A percentile compares a stretch with the other conserved stretches of the same genome.
Conservation (phyloP, 192 early-diverging fungal genomes). For the Haplosporangium gracile region DNA sequence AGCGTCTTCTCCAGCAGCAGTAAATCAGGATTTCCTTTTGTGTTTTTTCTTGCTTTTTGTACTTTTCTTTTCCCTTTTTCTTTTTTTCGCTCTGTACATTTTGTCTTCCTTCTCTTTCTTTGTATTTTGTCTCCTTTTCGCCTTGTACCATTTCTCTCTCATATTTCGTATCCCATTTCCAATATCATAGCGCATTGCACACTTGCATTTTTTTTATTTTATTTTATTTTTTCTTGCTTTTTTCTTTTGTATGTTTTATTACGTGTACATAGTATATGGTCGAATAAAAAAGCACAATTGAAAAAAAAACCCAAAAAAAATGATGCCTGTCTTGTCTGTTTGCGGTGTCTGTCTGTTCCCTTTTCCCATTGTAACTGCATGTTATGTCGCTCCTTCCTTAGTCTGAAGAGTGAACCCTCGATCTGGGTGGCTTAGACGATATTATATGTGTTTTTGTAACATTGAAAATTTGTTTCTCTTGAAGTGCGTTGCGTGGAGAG, state of each 20-base stretch:
- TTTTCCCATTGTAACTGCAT: no score
- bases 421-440: not conserved
- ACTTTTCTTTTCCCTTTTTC: not conserved
- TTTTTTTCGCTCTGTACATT: not conserved
- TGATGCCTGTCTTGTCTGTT: not conserved
- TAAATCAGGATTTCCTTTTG: not conserved
- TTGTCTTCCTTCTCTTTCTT: not conserved
- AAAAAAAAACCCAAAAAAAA: not conserved
- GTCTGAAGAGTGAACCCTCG: not conserved
- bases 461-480: not conserved
- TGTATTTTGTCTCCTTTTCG: constrained; percentile 13
- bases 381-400: no score
- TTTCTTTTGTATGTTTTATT: not conserved
- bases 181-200: not conserved
- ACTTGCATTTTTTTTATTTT: not conserved
- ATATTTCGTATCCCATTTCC: not conserved
- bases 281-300: not conserved
- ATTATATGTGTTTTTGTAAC: not conserved
- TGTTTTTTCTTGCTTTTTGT: not conserved
- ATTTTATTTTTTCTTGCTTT: not conserved
- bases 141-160: constrained; percentile 4
- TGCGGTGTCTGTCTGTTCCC: not conserved
- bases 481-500: not conserved
- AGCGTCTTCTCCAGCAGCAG: constrained; percentile 8
- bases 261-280: not conserved